A percentile compares a stretch with the other conserved stretches of the same genome.
Evolutionary conservation across 768 basidiomycete species (phyloP).

Genomic region (Leccinum uliginosum): DNA sequence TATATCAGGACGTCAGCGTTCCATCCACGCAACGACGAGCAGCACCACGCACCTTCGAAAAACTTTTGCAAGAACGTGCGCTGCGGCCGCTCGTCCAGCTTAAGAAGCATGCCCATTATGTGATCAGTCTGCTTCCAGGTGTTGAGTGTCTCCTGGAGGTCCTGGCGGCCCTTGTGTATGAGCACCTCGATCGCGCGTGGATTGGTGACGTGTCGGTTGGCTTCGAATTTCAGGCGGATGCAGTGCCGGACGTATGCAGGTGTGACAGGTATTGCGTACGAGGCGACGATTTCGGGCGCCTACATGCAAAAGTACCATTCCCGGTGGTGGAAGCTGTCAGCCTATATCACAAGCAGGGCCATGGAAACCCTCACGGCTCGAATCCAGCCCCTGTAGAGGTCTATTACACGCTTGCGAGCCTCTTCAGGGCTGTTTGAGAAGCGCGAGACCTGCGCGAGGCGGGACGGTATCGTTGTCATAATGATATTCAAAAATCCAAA

Average conservation of each 20-base stretch:
- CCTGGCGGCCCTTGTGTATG: conserved; percentile 76
- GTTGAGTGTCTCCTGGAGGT: conserved; percentile 94
- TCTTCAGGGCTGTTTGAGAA: conserved; percentile 55
- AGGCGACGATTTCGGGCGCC: conserved; percentile 85
- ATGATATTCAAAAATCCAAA: not conserved
- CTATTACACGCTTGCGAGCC: conserved; percentile 62
- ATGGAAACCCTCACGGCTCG: conserved; percentile 58
- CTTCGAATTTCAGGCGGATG: conserved; percentile 84
- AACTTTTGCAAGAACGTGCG: conserved; percentile 80
- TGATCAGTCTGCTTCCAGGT: conserved; percentile 89
- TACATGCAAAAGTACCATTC: conserved; percentile 29
- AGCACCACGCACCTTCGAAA: conserved; percentile 59
- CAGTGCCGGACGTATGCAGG: conserved; percentile 73
- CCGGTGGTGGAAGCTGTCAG: not conserved
- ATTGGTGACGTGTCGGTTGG: conserved; percentile 79
- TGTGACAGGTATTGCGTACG: conserved; percentile 81
- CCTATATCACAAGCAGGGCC: not conserved
- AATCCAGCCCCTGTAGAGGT: conserved; percentile 92
- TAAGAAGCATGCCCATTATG: conserved; percentile 64
- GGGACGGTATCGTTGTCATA: conserved; percentile 86
- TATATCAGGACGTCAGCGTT: conserved; percentile 23
- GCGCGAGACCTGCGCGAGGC: conserved; percentile 70
- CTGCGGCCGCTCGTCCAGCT: conserved; percentile 41
- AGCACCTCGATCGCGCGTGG: conserved; percentile 79
- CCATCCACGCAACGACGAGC: not conserved